Evolutionary conservation across 495 filamentous ascomycete species (phyloP).

Genomic region (Talaromyces liani): DNA sequence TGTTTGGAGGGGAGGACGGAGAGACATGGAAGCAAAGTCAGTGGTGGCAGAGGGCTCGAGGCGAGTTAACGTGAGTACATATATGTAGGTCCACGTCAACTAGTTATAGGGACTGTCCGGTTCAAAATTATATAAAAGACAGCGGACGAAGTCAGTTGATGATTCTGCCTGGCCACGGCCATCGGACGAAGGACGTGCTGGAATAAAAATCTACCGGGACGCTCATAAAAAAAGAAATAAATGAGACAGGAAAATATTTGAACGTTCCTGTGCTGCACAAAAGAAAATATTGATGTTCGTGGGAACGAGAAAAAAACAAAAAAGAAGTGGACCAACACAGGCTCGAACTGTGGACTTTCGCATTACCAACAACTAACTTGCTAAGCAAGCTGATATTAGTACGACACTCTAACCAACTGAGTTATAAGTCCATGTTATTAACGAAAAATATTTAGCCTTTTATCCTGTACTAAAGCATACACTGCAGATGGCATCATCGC

Average conservation of each 20-base stretch:
- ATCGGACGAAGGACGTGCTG: too few species aligned
- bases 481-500: background rate
- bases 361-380: background rate
- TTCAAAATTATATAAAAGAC: too few species aligned
- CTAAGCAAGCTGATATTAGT: background rate
- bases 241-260: background rate
- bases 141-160: too few species aligned
- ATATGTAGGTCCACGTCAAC: too few species aligned
- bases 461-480: background rate
- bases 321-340: background rate
- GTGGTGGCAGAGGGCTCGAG: conserved; percentile 3
- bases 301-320: background rate
- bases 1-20: conserved; percentile 11
- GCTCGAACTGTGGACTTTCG: background rate
- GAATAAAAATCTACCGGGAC: too few species aligned
- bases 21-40: background rate
- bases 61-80: background rate
- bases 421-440: background rate
- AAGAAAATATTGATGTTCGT: background rate
- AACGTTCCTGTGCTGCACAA: too few species aligned
- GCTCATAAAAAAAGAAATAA: background rate
- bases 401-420: background rate
- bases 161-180: too few species aligned
- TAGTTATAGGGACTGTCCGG: too few species aligned
- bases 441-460: background rate